Evolutionary conservation across 2,329 filamentous ascomycete genomes (phyloP).

Genomic region (Phaeoacremonium minimum): DNA sequence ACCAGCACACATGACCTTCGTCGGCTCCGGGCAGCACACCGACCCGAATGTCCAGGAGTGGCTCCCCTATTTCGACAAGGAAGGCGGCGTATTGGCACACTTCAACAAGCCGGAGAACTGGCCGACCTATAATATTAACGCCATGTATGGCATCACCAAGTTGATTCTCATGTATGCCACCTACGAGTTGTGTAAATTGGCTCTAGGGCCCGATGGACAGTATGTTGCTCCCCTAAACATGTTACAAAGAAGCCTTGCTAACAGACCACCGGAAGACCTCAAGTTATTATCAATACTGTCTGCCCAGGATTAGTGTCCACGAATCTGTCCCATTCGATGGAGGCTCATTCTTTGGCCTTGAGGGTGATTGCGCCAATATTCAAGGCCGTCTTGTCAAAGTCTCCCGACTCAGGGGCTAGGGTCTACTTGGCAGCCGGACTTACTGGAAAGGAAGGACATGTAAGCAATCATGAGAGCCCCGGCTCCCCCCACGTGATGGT

Average conservation of each 20-base stretch:
- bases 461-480: background rate
- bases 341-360: constrained; percentile 1
- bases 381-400: constrained; percentile 2
- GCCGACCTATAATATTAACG: constrained; percentile 7
- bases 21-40: constrained; percentile 15
- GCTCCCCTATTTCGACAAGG: constrained; percentile 6
- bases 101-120: constrained; percentile 20
- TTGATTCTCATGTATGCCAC: constrained; percentile 16
- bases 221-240: constrained; percentile 11
- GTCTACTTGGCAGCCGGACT: constrained; percentile 5
- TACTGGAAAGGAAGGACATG: constrained; percentile 3
- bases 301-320: constrained; percentile 8
- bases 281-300: constrained; percentile 14
- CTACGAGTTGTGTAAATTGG: constrained; percentile 14
- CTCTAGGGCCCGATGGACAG: constrained; percentile 13
- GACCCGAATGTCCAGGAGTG: constrained; percentile 13
- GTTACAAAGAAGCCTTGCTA: too few species aligned
- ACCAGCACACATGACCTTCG: constrained; percentile 17
- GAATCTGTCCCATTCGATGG: constrained; percentile 6
- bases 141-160: constrained; percentile 19
- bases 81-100: constrained; percentile 16
- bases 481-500: too few species aligned
- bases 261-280: constrained; percentile 9
- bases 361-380: constrained; percentile 3
- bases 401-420: constrained; percentile 4